Conservation (phyloP, 352 stramenopile species). For the Globisporangium paddicum region DNA sequence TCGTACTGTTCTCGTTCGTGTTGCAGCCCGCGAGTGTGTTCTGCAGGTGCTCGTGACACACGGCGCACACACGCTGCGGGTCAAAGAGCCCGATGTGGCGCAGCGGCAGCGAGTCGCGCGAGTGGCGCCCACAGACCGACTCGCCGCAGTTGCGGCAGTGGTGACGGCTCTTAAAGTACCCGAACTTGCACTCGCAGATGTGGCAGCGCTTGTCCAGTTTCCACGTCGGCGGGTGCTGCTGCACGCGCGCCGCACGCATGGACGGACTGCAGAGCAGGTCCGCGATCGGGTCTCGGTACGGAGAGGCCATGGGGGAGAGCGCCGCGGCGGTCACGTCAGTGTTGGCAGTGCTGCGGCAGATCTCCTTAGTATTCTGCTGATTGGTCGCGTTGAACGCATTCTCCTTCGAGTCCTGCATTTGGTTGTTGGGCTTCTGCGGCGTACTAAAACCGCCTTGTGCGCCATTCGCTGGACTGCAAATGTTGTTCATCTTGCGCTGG, state of each 20-base stretch:
- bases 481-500: background rate
- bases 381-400: slow-evolving; percentile 3
- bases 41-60: slow-evolving; percentile 57
- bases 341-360: background rate
- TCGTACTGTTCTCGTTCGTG: slow-evolving; percentile 8
- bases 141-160: slow-evolving; percentile 81
- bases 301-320: background rate
- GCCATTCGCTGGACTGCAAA: background rate
- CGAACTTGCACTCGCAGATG: slow-evolving; percentile 68
- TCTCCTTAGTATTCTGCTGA: background rate
- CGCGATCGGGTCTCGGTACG: slow-evolving; percentile 17
- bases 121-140: slow-evolving; percentile 75
- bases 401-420: background rate
- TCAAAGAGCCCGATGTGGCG: slow-evolving; percentile 51
- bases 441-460: background rate
- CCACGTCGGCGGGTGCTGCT: slow-evolving; percentile 39
- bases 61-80: slow-evolving; percentile 60
- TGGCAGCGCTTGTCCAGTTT: slow-evolving; percentile 54
- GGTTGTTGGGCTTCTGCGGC: background rate
- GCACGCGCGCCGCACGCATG: slow-evolving; percentile 8
- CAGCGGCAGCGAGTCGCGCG: slow-evolving; percentile 48
- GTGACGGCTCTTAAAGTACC: slow-evolving; percentile 71
- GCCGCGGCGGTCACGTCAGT: background rate
- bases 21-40: slow-evolving; percentile 14
- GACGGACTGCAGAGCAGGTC: slow-evolving; percentile 9